Base-by-base conservation (phyloP, 2,329 filamentous ascomycete genomes). In the Emmonsiellopsis sp. region DNA sequence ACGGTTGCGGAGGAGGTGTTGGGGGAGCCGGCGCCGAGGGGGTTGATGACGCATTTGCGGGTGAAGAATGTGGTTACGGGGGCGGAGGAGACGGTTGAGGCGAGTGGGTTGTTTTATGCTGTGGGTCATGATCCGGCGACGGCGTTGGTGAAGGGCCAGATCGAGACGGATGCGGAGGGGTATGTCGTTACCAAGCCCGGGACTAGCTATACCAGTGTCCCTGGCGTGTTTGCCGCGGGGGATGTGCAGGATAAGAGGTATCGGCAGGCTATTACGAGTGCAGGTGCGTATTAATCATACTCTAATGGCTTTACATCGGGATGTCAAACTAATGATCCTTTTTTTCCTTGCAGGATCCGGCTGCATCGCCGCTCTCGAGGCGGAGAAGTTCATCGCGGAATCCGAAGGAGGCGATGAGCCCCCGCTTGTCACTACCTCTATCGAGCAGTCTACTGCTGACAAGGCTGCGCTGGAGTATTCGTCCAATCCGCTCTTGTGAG, bases 191-290 rank as follows among this genome's bases (percentile, higher is more conserved):
- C 93, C 53, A 82, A 86, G 71, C 87, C 93, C 3, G 94, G 93
- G 53, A 92, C 89, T 45, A 89, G 89, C 55, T 79, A 86, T 66
- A 98, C 93, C 47, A 95, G 83, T 71, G 73, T 96, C 5, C 83
- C 89, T 67, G 93, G 93, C 69, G 89, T 98, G 17, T 98, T 96
- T 68, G 93, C 93, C 39, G 93, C 92, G 8, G 93, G 93, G 59
- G 93, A 98, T 68, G 94, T 98, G 8, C 93, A 98, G 77, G 94
- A 98, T 71, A 98, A 97, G 85, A 84, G 86, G 68, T 98, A 98
- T 72, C 83, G 93, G 69, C 93, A 98, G 77, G 93, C 93, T 46
- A 94, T 98, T 61, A 98, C 93, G 59, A 96, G 91, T 74, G 93
- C 93, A 63, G 92, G 89, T 90, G 77, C 68, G 85, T 81, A 61